These are phyloP conservation scores for Salvia miltiorrhiza DNA, from an alignment of 257 asterid genomes.

Conservation along the genomic window DNA sequence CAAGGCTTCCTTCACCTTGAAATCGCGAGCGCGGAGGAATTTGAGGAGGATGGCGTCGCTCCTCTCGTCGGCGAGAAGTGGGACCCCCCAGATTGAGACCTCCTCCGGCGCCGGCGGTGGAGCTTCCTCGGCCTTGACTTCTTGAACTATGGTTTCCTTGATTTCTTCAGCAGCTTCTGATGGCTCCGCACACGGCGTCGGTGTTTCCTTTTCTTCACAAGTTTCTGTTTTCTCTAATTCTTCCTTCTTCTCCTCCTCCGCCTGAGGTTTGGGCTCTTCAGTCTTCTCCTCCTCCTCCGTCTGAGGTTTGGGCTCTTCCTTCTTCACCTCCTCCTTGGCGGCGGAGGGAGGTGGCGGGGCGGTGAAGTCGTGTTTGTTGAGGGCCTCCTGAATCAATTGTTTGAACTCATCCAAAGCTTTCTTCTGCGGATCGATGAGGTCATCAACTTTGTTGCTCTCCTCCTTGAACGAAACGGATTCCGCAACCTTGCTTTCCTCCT, in stretches of 20 bases:
- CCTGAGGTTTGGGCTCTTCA: neutral
- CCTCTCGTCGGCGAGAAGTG: constrained; percentile 51
- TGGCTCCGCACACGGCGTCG: constrained; percentile 8
- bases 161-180: constrained; percentile 39
- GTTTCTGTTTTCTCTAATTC: constrained; percentile 11
- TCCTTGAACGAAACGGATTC: constrained; percentile 59
- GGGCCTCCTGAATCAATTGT: constrained; percentile 49
- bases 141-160: constrained; percentile 57
- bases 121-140: constrained; percentile 32
- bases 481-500: constrained; percentile 30
- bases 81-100: constrained; percentile 67
- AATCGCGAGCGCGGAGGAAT: constrained; percentile 71
- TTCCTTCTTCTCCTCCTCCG: neutral
- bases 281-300: constrained; percentile 22
- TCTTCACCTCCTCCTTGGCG: constrained; percentile 23
- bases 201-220: constrained; percentile 11
- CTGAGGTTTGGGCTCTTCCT: neutral
- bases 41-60: constrained; percentile 64
- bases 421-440: constrained; percentile 56
- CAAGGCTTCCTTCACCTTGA: constrained; percentile 64
- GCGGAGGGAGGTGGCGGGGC: constrained; percentile 40
- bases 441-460: constrained; percentile 67
- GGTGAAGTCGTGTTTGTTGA: constrained; percentile 54
- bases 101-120: constrained; percentile 47
- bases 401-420: constrained; percentile 64